Evolutionary conservation across 163 green algal genomes (phyloP).

Genomic region (Prototheca wickerhamii): DNA sequence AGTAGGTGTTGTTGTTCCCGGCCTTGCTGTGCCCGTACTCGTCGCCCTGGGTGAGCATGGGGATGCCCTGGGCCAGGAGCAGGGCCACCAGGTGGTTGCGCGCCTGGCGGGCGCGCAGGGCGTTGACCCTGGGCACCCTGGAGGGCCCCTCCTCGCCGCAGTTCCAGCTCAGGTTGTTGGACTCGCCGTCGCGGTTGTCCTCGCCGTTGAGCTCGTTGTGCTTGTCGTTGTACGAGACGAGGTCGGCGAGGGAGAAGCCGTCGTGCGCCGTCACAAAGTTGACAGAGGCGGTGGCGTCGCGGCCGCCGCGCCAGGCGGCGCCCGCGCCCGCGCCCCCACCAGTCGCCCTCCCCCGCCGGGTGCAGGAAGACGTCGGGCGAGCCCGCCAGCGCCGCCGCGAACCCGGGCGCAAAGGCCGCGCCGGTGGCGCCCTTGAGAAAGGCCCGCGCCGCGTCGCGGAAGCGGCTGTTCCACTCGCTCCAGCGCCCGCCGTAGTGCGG

Average conservation of each 20-base stretch:
- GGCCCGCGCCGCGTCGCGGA: constrained; percentile 74
- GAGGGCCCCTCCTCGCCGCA: constrained; percentile 85
- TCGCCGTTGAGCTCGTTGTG: constrained; percentile 97
- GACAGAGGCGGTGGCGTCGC: constrained; percentile 67
- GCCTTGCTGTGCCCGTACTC: constrained; percentile 93
- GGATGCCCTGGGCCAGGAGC: constrained; percentile 85
- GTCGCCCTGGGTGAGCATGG: constrained; percentile 97
- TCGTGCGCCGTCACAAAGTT: constrained; percentile 99
- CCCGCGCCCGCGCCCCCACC: constrained; percentile 75
- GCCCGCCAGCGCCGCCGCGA: constrained; percentile 79
- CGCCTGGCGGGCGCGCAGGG: constrained; percentile 66
- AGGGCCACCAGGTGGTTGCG: constrained; percentile 86
- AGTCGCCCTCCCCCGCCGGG: constrained; percentile 66
- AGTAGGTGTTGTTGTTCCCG: constrained; percentile 94
- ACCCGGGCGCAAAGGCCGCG: constrained; percentile 62
- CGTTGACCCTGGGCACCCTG: constrained; percentile 40
- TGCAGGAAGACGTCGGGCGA: constrained; percentile 84
- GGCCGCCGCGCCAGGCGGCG: constrained; percentile 59
- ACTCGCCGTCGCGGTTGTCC: constrained; percentile 79
- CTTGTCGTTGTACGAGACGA: constrained; percentile 92
- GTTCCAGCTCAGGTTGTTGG: constrained; percentile 98
- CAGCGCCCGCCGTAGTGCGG: constrained; percentile 92
- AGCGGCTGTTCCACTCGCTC: constrained; percentile 97
- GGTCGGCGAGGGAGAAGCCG: constrained; percentile 92
- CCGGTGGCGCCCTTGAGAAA: constrained; percentile 83